Evolutionary conservation across 139 green algal species (phyloP).

Genomic region (Chlorella sp.): DNA sequence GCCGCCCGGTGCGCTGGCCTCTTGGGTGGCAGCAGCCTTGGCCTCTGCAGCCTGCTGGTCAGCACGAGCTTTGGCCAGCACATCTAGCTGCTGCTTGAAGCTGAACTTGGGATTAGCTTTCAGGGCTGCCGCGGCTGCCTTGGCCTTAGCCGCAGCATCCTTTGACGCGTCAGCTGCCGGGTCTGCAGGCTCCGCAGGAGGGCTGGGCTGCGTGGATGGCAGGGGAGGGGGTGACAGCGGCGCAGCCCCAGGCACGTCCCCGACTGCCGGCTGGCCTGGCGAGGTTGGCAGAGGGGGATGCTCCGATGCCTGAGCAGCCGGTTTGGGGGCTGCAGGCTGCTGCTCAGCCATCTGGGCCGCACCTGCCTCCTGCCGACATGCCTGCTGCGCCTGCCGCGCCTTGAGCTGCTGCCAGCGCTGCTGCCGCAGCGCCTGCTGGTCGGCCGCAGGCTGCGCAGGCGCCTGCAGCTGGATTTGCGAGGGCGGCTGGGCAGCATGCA

Average conservation of each 20-base stretch:
- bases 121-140: background rate
- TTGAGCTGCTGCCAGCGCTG: background rate
- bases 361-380: background rate
- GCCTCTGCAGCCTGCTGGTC: background rate
- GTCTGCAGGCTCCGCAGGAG: too few relatives aligned
- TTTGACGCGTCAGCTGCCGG: too few relatives aligned
- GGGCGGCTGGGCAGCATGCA: background rate
- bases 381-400: background rate
- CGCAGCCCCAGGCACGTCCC: background rate
- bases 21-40: background rate
- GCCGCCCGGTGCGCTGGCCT: background rate
- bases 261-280: too few relatives aligned
- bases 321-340: background rate
- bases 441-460: background rate
- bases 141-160: background rate
- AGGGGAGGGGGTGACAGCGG: too few relatives aligned
- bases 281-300: too few relatives aligned
- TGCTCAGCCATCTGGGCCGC: background rate
- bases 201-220: too few relatives aligned
- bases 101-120: too few relatives aligned
- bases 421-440: background rate
- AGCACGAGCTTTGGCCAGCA: background rate
- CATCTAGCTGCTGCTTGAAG: background rate
- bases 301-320: too few relatives aligned
- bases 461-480: background rate